Percentiles rank a stretch among this genome's conserved stretches.
Evolutionary conservation across 2,329 filamentous ascomycete species (phyloP).

Genomic region (Zymoseptoria tritici): DNA sequence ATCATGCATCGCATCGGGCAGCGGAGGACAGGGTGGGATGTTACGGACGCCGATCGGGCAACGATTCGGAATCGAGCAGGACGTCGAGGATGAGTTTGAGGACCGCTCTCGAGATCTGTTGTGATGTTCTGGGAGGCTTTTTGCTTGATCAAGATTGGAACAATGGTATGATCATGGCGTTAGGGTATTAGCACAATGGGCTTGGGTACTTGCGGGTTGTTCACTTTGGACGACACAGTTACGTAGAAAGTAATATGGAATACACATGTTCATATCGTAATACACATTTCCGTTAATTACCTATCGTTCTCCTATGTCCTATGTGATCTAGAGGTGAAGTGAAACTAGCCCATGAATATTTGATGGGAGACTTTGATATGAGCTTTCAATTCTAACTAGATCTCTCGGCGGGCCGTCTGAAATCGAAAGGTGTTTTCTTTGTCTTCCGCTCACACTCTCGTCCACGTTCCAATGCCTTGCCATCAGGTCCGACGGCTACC

Average conservation of each 20-base stretch:
- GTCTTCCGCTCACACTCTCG: background rate
- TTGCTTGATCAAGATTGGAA: background rate
- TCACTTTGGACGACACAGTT: background rate
- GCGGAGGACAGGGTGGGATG: background rate
- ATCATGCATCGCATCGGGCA: background rate
- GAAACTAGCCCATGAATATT: background rate
- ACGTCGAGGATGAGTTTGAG: background rate
- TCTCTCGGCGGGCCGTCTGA: too few species aligned
- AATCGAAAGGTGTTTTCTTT: too few species aligned
- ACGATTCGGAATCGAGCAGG: background rate
- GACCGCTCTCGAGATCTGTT: background rate
- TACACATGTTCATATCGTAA: background rate
- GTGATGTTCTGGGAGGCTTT: background rate
- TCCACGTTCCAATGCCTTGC: background rate
- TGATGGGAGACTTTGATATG: background rate
- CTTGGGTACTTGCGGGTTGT: background rate
- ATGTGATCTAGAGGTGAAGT: too few species aligned
- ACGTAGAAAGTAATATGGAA: background rate
- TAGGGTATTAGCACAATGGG: background rate
- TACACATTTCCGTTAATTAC: background rate
- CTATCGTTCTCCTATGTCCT: too few species aligned
- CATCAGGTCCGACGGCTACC: background rate
- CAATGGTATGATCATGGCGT: background rate
- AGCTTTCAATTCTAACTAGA: background rate
- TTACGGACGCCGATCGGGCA: background rate